phyloP scores from a whole-genome alignment of 352 stramenopile genomes.

The Globisporangium viniferum region DNA sequence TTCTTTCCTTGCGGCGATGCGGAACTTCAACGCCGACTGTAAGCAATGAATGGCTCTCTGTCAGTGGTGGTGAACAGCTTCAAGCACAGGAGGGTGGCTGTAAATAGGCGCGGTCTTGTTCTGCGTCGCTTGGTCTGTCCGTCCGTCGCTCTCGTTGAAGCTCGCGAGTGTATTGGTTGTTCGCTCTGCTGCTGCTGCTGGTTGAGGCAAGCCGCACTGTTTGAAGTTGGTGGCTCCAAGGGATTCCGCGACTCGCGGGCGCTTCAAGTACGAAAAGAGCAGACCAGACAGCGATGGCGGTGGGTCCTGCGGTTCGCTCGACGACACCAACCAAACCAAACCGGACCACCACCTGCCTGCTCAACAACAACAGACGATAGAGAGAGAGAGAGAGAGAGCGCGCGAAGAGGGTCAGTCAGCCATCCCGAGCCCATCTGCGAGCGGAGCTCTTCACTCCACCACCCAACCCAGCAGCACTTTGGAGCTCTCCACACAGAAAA shows the following conservation, averaged over 20 bases:
- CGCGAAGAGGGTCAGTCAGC: neutral
- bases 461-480: conserved; percentile 6
- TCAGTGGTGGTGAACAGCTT: neutral
- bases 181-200: neutral
- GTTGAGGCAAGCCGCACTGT: conserved; percentile 9
- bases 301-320: neutral
- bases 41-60: conserved; percentile 6
- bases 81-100: neutral
- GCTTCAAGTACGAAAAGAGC: conserved; percentile 53
- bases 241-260: conserved; percentile 14
- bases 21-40: conserved; percentile 12
- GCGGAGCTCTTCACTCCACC: conserved; percentile 7
- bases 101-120: neutral
- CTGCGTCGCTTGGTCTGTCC: neutral
- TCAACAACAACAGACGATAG: neutral
- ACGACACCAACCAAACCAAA: conserved; percentile 13
- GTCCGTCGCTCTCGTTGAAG: conserved; percentile 13
- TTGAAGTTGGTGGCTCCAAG: conserved; percentile 82
- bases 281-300: conserved; percentile 11
- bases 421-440: neutral
- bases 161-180: neutral
- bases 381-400: neutral
- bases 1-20: conserved; percentile 12
- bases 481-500: conserved; percentile 9
- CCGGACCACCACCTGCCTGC: neutral